phyloP scores from a whole-genome alignment of 768 basidiomycete genomes.

The Lentinula aciculospora region DNA sequence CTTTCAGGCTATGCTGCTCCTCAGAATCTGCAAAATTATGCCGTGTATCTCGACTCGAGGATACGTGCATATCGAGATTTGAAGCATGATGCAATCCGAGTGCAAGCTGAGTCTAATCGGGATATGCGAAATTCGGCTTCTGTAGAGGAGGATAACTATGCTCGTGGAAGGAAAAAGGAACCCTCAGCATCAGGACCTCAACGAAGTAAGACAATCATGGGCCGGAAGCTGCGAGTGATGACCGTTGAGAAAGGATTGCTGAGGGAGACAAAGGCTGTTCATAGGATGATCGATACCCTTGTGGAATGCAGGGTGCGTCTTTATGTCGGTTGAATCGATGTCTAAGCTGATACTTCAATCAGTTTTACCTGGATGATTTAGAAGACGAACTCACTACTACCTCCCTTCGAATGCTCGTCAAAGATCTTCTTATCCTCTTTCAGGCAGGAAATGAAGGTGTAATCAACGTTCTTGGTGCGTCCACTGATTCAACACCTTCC shows the following conservation, averaged over 20 bases:
- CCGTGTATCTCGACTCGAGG: slow-evolving; percentile 81
- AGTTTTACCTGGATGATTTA: slow-evolving; percentile 94
- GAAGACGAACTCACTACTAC: slow-evolving; percentile 88
- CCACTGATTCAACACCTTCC: slow-evolving; percentile 9
- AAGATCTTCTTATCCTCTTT: slow-evolving; percentile 92
- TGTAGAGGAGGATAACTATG: slow-evolving; percentile 52
- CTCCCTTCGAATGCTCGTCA: slow-evolving; percentile 89
- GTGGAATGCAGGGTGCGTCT: slow-evolving; percentile 82
- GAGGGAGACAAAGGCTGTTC: slow-evolving; percentile 87
- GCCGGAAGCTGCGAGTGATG: slow-evolving; percentile 83
- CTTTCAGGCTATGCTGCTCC: slow-evolving; percentile 75
- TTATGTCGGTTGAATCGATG: slow-evolving; percentile 1
- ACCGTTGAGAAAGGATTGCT: slow-evolving; percentile 94
- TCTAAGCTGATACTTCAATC: neutral
- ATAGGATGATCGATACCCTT: slow-evolving; percentile 82
- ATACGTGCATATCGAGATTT: slow-evolving; percentile 86
- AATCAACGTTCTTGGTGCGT: slow-evolving; percentile 69
- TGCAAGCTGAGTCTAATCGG: slow-evolving; percentile 90
- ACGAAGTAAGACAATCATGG: slow-evolving; percentile 73
- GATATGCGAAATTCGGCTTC: slow-evolving; percentile 66
- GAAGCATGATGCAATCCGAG: slow-evolving; percentile 90
- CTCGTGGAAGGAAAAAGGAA: slow-evolving; percentile 25
- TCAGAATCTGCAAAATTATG: slow-evolving; percentile 83
- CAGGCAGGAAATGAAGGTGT: slow-evolving; percentile 97
- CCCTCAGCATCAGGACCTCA: slow-evolving; percentile 29